Percentiles rank a stretch among this genome's conserved stretches.
These are phyloP conservation scores for Phaffomyces thermotolerans DNA, from an alignment of 805 yeast genomes.

Conservation along the genomic window DNA sequence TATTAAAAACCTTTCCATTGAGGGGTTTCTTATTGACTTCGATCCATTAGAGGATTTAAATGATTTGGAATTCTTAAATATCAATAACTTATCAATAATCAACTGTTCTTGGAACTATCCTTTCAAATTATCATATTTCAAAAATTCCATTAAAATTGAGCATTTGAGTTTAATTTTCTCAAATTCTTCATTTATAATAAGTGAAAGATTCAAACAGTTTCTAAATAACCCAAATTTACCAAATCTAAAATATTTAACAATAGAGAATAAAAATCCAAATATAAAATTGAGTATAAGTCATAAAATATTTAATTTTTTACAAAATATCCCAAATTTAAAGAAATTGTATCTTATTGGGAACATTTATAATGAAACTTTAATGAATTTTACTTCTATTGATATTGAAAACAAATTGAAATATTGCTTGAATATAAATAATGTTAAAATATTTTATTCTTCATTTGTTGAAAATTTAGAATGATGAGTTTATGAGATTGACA, in stretches of 20 bases:
- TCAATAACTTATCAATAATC: constrained; percentile 26
- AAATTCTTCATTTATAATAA: constrained; percentile 26
- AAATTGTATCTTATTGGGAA: constrained; percentile 26
- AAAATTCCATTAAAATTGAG: constrained; percentile 17
- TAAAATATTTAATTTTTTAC: constrained; percentile 25
- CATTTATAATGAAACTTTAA: constrained; percentile 28
- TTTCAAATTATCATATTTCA: constrained; percentile 32
- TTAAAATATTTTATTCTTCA: constrained; percentile 28
- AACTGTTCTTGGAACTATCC: constrained; percentile 57
- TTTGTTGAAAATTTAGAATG: constrained; percentile 13
- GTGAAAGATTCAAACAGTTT: constrained; percentile 30
- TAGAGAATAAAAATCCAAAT: constrained; percentile 21
- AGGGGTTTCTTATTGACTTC: constrained; percentile 36
- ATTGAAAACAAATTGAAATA: constrained; percentile 22
- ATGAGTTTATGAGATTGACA: too few relatives aligned
- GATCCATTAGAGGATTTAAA: constrained; percentile 27
- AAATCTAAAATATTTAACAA: constrained; percentile 21
- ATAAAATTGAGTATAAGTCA: constrained; percentile 27
- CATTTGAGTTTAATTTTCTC: constrained; percentile 23
- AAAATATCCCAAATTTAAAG: constrained; percentile 26
- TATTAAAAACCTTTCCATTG: constrained; percentile 29
- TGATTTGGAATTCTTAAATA: constrained; percentile 13
- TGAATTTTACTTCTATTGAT: constrained; percentile 23
- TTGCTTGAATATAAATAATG: constrained; percentile 24
- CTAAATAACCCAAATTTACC: constrained; percentile 24